Conservation (phyloP, 2,329 filamentous ascomycete species). For the Pestalotiopsis sp. region DNA sequence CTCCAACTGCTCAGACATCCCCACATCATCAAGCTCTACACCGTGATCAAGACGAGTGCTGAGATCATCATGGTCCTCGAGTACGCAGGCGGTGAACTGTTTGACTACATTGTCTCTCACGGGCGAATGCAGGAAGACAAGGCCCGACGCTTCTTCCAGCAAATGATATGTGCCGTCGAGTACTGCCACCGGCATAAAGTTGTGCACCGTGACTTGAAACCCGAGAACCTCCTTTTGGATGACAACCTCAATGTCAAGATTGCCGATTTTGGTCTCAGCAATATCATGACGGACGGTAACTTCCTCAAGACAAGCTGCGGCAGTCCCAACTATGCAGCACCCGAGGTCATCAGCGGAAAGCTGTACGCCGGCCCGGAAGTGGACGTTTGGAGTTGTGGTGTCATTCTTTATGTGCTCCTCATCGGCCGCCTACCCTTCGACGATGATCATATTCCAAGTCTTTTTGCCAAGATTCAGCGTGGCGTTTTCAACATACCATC, state of each 20-base stretch:
- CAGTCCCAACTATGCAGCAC: constrained; percentile 96
- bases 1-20: constrained; percentile 93
- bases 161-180: constrained; percentile 97
- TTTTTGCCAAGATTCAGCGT: constrained; percentile 97
- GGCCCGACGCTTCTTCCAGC: constrained; percentile 97
- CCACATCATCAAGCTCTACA: constrained; percentile 99
- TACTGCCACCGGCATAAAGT: constrained; percentile 99
- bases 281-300: constrained; percentile 99
- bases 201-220: constrained; percentile 95
- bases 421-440: constrained; percentile 90
- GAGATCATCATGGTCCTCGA: constrained; percentile 99
- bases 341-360: constrained; percentile 97
- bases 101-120: constrained; percentile 96
- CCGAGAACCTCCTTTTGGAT: constrained; percentile 94
- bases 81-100: constrained; percentile 94
- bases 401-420: constrained; percentile 84
- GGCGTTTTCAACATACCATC: constrained; percentile 91
- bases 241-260: constrained; percentile 98
- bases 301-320: constrained; percentile 98
- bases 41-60: constrained; percentile 89
- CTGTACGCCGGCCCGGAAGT: constrained; percentile 97
- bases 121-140: constrained; percentile 89
- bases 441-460: constrained; percentile 95
- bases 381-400: constrained; percentile 96
- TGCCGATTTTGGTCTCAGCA: constrained; percentile 96